Evolutionary conservation across 2,329 filamentous ascomycete species (phyloP), one percentile per base, ranked within the genome.

Genomic region (Calonectria hongkongensis): DNA sequence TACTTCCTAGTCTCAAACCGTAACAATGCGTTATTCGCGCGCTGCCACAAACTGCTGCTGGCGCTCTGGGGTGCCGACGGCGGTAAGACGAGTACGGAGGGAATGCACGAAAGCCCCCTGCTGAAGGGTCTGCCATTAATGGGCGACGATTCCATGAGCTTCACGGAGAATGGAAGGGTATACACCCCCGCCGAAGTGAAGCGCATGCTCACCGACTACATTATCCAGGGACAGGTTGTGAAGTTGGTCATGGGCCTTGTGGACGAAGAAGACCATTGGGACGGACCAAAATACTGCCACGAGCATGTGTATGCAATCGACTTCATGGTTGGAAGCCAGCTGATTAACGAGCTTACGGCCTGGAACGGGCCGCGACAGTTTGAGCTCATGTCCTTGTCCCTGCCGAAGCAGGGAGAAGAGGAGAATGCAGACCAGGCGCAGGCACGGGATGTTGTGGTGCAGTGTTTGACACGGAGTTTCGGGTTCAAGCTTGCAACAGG

Each of bases 311-410:
- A 27, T 10, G 63, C 63, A 21, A 66, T 66, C 8, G 47, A 66
- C 30, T 66, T 54, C 18, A 18, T 54, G 12, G n/a, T 10, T 10
- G 63, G 30, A 13, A 54, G 47, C 13, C 63, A 66, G n/a, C 15
- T 43, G 15, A 66, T 66, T 2, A 66, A 66, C 12, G 33, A n/a
- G 7, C 51, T 54, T 33, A 66, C 63, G 3, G 21, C 21, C 6
- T 66, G 63, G 63, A 54, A 66, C 21, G 63, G 63, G 16, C 47
- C 63, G n/a, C 51, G 21, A 16, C 63, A 66, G 45, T 66, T 66
- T 54, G 63, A 66, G 45, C 63, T 66, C 5, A 66, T 66, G 63
- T 66, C 63, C 5, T 47, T 66, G 1, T 5, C 30, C 15, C 18
- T 54, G 16, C 63, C 63, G 16, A 39, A 51, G n/a, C n/a, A 66